Percentiles rank a stretch among this genome's conserved stretches.
phyloP scores from a whole-genome alignment of 148 eudicot species.

The Heliamphora exappendiculata region DNA sequence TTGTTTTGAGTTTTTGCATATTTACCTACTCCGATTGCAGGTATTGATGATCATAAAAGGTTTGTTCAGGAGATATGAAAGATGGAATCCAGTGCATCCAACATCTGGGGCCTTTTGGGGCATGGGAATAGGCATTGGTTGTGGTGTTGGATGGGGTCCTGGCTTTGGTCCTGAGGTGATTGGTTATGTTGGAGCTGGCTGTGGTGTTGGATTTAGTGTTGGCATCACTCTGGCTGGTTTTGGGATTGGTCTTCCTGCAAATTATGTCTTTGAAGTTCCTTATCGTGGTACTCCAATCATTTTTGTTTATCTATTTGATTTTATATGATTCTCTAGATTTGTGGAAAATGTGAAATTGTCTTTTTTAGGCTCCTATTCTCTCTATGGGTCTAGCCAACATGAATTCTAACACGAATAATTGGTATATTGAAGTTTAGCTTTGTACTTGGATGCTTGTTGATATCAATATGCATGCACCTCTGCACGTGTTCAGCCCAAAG shows the following conservation, averaged over 20 bases:
- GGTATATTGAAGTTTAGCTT: background rate
- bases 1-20: background rate
- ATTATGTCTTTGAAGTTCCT: constrained; percentile 53
- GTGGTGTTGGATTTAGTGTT: constrained; percentile 88
- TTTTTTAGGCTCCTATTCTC: background rate
- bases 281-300: constrained; percentile 38
- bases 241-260: constrained; percentile 92
- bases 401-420: background rate
- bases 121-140: constrained; percentile 87
- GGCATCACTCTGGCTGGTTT: constrained; percentile 85
- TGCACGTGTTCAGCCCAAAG: constrained; percentile 4
- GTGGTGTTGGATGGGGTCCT: constrained; percentile 99
- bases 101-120: constrained; percentile 98
- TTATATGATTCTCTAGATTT: background rate
- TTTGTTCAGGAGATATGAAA: constrained; percentile 63
- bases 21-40: constrained; percentile 28
- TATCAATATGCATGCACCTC: background rate
- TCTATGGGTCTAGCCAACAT: background rate
- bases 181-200: constrained; percentile 97
- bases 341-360: background rate
- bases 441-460: background rate
- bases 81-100: constrained; percentile 99
- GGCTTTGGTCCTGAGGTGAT: constrained; percentile 97
- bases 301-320: background rate
- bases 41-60: constrained; percentile 81